Evolutionary conservation across 805 yeast genomes (phyloP), one percentile per base, ranked within the genome.

Genomic region (Ogataea paraovalis): DNA sequence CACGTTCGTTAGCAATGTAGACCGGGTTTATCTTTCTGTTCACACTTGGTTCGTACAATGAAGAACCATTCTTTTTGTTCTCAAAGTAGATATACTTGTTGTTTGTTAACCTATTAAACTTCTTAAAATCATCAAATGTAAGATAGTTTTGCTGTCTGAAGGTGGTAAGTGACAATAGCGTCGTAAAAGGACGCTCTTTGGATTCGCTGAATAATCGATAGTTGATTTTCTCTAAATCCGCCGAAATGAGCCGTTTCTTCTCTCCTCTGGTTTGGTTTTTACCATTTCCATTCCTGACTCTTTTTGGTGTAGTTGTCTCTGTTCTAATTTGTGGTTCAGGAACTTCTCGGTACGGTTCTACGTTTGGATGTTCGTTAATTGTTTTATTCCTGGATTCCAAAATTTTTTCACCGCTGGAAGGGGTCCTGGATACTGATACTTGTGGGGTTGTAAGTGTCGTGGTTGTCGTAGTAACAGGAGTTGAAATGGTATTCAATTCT

Each of bases 31-130:
- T 23, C 42, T 58, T 58, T 32, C 56, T 51, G 22, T 57, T 57
- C 19, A 60, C 58, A 2, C 50, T 50, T 1, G 64, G 64, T 43
- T 57, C 59, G 44, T 59, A 59, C 27, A 49, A 21, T 36, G 45
- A 49, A 12, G 46, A 38, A 1, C 51, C 50, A 34, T 21, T 50
- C 41, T 56, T 58, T 34, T 50, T 57, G 46, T 58, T 58, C 43
- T 37, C 45, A 19, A 50, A 51, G 41, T 55, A 58, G 18, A 27
- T 33, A 39, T 43, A 53, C 27, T 37, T 28, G 13, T 50, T 36
- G 22, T 47, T 33, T 34, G 38, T 13, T 19, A 40, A 28, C 12
- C 16, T 33, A 32, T 46, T 46, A 21, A 50, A 28, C 3, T 45
- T 22, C 28, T 45, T 41, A 23, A 58, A 52, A 18, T 50, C 38